Evolutionary conservation across 1,284 basidiomycete species (phyloP), one percentile per base, ranked within the genome.

Genomic region (Microstroma glucosiphilum): DNA sequence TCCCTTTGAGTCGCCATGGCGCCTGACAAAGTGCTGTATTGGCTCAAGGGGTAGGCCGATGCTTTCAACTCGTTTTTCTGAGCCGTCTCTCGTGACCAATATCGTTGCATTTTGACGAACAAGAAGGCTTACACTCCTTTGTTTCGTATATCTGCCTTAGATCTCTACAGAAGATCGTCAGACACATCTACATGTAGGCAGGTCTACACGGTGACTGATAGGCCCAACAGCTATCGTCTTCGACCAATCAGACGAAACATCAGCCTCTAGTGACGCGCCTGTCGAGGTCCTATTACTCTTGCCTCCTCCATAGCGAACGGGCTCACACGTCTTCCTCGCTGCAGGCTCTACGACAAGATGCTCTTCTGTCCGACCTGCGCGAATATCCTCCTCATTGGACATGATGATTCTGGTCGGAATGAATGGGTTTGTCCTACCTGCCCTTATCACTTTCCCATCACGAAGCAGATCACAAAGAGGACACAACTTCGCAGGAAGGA

Each of bases 391-490:
- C 86, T 91, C 59, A 89, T 96, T 58, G 68, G 74, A 40, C 69
- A 58, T 19, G 69, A 87, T 84, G 6, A 88, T 85, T 2, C 85
- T 83, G 80, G 73, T 2, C 62, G 67, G 60, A 92, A 90, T 81
- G 91, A 91, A 82, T 96, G 91, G 90, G 88, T 88, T 0, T 97
- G 92, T 77, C 89, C 90, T 73, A 90, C 90, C 1, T 97, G 93
- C 77, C 89, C 94, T 1, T 97, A 96, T 80, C 91, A 96, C 71
- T 93, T 93, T 78, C 90, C 91, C 1, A 92, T 96, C 69, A 73
- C 82, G 11, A 84, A 85, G 72, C 90, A 91, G 82, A 90, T 89
- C 48, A 75, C 81, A 51, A 69, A 63, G 40, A 71, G 70, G 6
- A 66, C 66, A 46, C 66, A 62, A 49, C 64, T 73, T 26, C 69